Base-by-base conservation (phyloP, 805 yeast species). In the Kodamaea restingae region DNA sequence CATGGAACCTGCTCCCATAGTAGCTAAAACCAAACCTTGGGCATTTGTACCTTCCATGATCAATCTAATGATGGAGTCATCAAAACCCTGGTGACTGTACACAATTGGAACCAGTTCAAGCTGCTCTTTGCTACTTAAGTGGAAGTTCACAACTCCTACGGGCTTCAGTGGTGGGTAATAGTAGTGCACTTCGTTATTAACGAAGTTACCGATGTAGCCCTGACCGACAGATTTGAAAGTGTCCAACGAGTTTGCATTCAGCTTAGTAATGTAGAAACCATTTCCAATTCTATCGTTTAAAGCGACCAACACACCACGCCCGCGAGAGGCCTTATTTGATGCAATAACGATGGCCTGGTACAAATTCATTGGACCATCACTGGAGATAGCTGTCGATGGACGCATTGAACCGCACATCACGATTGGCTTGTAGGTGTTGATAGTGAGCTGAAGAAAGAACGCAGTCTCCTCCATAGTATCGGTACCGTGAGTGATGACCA, bases 401-500 rank as follows among this genome's bases (percentile, higher is more conserved):
- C 87, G 70, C 88, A 81, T 81, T 4, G 84, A 76, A 1, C 88
- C 88, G 35, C 84, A 80, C 55, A 81, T 62, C 4, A 80, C 86
- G 38, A 81, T 73, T 3, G 85, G 85, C 40, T 78, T 67, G 29
- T 46, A 29, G 10, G 70, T 62, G 33, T 60, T 47, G 20, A 73
- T 49, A 7, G 75, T 70, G 38, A 73, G 60, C 44, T 79, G 82
- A 26, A 80, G 58, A 54, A 80, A 80, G 52, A 80, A 79, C 0
- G 84, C 77, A 6, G 86, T 79, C 53, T 80, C 86, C 37, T 81
- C 80, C 63, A 78, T 66, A 1, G 84, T 76, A 50, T 80, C 86
- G 6, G 86, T 80, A n/a, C 86, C 86, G 54, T 80, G 86, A 1
- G 84, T 80, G 27, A 80, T 74, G 31, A 80, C 84, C 14, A 78